Conservation (phyloP, 345 rosid species). For the Eucalyptus sp. region DNA sequence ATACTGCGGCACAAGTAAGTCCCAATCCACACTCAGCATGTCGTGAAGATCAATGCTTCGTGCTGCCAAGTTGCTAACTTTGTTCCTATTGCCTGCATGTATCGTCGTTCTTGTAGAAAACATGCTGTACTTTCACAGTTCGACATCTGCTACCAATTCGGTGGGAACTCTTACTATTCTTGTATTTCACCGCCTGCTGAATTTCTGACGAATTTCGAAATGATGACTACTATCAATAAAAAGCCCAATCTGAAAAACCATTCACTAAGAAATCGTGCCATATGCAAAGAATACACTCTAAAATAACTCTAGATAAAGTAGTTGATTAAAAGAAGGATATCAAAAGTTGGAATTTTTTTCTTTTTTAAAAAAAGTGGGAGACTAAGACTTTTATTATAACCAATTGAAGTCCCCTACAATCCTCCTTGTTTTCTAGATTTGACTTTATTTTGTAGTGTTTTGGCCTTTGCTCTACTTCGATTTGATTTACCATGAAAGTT, state of each 20-base stretch:
- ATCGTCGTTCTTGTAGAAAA: background rate
- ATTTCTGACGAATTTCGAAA: no score
- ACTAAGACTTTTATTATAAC: background rate
- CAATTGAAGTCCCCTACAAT: no score
- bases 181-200: no score
- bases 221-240: background rate
- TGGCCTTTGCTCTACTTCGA: no score
- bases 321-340: background rate
- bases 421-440: no score
- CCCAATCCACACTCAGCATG: background rate
- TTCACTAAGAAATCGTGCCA: background rate
- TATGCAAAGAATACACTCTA: no score
- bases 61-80: background rate
- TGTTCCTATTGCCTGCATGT: no score
- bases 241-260: background rate
- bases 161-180: no score
- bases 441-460: no score
- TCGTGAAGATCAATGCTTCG: background rate
- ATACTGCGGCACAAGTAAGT: background rate
- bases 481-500: no score
- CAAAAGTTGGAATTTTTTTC: no score
- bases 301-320: background rate
- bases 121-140: background rate
- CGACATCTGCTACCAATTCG: no score
- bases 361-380: background rate